These are phyloP conservation scores for Calonectria montana DNA, from an alignment of 2,329 filamentous ascomycete genomes.

Conservation along the genomic window DNA sequence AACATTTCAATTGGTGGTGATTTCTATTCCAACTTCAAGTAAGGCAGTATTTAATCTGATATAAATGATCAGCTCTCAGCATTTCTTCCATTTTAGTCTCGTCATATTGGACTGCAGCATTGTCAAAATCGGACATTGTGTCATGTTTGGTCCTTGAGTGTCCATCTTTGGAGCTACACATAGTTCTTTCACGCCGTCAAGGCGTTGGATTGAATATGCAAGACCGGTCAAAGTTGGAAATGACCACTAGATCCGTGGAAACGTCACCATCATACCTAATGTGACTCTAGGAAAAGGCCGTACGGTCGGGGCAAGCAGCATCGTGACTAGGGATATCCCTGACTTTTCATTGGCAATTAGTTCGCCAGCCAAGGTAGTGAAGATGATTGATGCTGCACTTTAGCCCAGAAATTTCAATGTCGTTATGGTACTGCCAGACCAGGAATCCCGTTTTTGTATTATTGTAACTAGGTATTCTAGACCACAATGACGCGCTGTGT, in stretches of 20 bases:
- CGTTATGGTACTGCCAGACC: no score
- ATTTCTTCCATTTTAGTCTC: slow-evolving; percentile 29
- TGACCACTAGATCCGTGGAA: slow-evolving; percentile 77
- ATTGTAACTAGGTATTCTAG: neutral
- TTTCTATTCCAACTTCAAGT: slow-evolving; percentile 68
- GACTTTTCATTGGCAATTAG: slow-evolving; percentile 51
- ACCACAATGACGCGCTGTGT: neutral
- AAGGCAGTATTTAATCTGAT: neutral
- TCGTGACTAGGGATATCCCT: slow-evolving; percentile 73
- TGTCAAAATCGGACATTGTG: slow-evolving; percentile 62
- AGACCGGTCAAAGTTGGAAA: slow-evolving; percentile 59
- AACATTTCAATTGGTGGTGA: slow-evolving; percentile 68
- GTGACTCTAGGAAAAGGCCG: slow-evolving; percentile 81
- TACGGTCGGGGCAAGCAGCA: slow-evolving; percentile 82
- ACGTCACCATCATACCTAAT: slow-evolving; percentile 77
- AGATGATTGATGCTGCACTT: slow-evolving; percentile 23
- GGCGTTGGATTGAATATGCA: slow-evolving; percentile 63
- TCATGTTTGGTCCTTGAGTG: slow-evolving; percentile 64
- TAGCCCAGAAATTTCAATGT: neutral
- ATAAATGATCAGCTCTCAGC: neutral
- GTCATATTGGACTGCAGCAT: slow-evolving; percentile 64
- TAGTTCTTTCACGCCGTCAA: slow-evolving; percentile 56
- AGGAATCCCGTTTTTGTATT: neutral
- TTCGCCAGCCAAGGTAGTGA: slow-evolving; percentile 48
- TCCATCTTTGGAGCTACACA: slow-evolving; percentile 64